Base-by-base conservation (phyloP, 148 eudicot genomes). In the Simmondsia chinensis region DNA sequence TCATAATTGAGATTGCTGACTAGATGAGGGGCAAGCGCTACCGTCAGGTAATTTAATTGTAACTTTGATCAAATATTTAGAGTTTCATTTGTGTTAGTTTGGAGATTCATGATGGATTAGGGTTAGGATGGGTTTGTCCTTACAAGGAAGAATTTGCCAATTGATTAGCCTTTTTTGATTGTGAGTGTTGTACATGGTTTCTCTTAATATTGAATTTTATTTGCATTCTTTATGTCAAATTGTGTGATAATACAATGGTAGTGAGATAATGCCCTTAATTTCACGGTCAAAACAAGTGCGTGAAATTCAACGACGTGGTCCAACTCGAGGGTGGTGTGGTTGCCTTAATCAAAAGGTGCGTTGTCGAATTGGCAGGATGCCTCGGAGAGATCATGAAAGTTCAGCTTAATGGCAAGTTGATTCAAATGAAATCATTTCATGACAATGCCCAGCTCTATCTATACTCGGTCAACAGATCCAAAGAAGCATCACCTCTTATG, bases 11-110 rank as follows among this genome's bases (percentile, higher is more conserved):
- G 52, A 85, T 89, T 12, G 99, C 99, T 1, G 99, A 91, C 58
- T 95, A 95, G 8, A 79, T 46, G 61, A 64, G 99, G 29, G 73
- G 58, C 43, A 70, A 73, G 69, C 76, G 61, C 67, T 91, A 91
- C 42, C 82, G 76, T 48, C 99, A 91, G 99, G 99, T 91, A 48
- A n/a, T n/a, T n/a, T n/a, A n/a, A n/a, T n/a, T n/a, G n/a, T n/a
- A n/a, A n/a, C n/a, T n/a, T n/a, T n/a, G n/a, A n/a, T n/a, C n/a
- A n/a, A n/a, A n/a, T n/a, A n/a, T n/a, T n/a, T n/a, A n/a, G n/a
- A n/a, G n/a, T n/a, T n/a, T n/a, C n/a, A n/a, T n/a, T n/a, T n/a
- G n/a, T n/a, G n/a, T n/a, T n/a, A n/a, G n/a, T n/a, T n/a, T n/a
- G n/a, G n/a, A n/a, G n/a, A n/a, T n/a, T n/a, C n/a, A n/a, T 43